Percentiles rank a stretch among this genome's conserved stretches.
These are phyloP conservation scores for Tetrapisispora phaffii DNA, from an alignment of 805 yeast genomes.

Conservation along the genomic window DNA sequence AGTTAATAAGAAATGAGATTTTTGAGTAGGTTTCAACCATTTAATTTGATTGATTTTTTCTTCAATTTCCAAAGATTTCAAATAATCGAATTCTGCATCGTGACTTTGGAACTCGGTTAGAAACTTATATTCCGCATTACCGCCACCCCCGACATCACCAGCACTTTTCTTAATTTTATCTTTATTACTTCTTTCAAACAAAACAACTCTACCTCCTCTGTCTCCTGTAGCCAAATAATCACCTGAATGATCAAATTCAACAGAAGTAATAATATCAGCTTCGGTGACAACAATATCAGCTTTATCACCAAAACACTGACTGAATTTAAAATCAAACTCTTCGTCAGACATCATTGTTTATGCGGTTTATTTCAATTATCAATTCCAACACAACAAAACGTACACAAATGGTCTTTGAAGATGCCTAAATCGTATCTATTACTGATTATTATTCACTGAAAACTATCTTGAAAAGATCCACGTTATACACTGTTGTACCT, in stretches of 20 bases:
- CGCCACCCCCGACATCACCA: background rate
- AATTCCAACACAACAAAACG: too few relatives aligned
- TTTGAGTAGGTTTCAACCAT: slow-evolving; percentile 85
- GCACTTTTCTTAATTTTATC: slow-evolving; percentile 33
- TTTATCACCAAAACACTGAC: slow-evolving; percentile 98
- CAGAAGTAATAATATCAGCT: slow-evolving; percentile 94
- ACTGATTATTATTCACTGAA: too few relatives aligned
- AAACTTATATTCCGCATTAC: slow-evolving; percentile 80
- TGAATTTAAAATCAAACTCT: slow-evolving; percentile 50
- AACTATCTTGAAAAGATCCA: too few relatives aligned
- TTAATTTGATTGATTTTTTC: slow-evolving; percentile 96
- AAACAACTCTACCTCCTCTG: slow-evolving; percentile 94
- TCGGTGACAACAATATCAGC: slow-evolving; percentile 95
- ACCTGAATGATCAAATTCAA: slow-evolving; percentile 91
- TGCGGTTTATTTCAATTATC: background rate
- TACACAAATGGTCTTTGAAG: too few relatives aligned
- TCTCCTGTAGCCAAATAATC: slow-evolving; percentile 97
- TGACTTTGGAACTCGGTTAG: slow-evolving; percentile 96
- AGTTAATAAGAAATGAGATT: slow-evolving; percentile 79
- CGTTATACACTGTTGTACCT: too few relatives aligned
- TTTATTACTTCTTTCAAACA: slow-evolving; percentile 79
- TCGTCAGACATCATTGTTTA: slow-evolving; percentile 22
- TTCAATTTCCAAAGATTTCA: slow-evolving; percentile 91
- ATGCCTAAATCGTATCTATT: too few relatives aligned
- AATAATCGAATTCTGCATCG: slow-evolving; percentile 96